A percentile compares a stretch with the other conserved stretches of the same genome.
These are phyloP conservation scores for Phylloporus sp. DNA, from an alignment of 768 basidiomycete genomes.

Conservation along the genomic window DNA sequence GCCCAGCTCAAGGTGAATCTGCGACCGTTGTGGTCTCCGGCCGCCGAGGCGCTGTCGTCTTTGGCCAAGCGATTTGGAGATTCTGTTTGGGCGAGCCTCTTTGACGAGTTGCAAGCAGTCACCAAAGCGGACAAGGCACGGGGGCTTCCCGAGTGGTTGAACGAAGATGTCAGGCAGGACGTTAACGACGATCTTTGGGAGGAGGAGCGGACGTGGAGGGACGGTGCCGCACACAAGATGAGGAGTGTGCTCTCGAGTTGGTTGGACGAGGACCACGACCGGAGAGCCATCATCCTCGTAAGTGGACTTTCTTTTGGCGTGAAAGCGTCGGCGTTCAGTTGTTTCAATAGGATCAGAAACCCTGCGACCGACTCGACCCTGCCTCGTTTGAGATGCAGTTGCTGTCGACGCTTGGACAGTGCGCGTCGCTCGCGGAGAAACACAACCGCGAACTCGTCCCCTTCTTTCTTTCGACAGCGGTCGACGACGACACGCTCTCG, in stretches of 20 bases:
- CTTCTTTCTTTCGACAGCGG: constrained; percentile 60
- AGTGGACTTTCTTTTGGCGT: constrained; percentile 10
- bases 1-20: constrained; percentile 93
- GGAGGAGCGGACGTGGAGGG: constrained; percentile 71
- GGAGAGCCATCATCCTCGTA: constrained; percentile 34
- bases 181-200: constrained; percentile 42
- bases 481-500: constrained; percentile 24
- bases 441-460: constrained; percentile 87
- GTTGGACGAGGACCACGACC: constrained; percentile 33
- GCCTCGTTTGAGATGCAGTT: constrained; percentile 79
- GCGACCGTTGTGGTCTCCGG: constrained; percentile 83
- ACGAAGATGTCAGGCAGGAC: constrained; percentile 14
- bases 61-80: constrained; percentile 57
- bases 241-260: constrained; percentile 46
- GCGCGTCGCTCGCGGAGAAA: constrained; percentile 71
- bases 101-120: constrained; percentile 50
- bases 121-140: constrained; percentile 7
- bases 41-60: constrained; percentile 58
- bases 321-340: not conserved
- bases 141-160: constrained; percentile 25
- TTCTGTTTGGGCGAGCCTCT: constrained; percentile 66
- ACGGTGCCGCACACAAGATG: constrained; percentile 64
- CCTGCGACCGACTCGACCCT: constrained; percentile 60
- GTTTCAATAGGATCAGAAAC: constrained; percentile 33
- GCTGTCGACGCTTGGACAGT: constrained; percentile 62